A percentile compares a stretch with the other conserved stretches of the same genome.
These are phyloP conservation scores for Xylariomycetidae sp. DNA, from an alignment of 2,329 filamentous ascomycete genomes.

Conservation along the genomic window DNA sequence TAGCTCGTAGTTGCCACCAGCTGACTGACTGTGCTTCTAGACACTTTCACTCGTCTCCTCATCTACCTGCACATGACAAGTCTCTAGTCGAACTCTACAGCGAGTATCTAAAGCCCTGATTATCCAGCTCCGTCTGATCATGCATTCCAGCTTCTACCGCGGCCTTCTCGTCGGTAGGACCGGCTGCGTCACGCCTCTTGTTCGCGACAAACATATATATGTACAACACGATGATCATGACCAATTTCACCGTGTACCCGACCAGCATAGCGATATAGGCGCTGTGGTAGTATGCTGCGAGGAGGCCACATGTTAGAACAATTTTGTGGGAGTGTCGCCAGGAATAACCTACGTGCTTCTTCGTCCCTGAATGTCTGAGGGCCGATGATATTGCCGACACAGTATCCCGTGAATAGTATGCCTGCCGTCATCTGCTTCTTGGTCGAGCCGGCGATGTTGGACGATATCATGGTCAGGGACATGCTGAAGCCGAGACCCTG, in stretches of 20 bases:
- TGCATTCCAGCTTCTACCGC: conserved; percentile 27
- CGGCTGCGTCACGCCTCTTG: conserved; percentile 24
- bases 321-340: no score
- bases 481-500: conserved; percentile 29
- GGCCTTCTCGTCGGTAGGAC: conserved; percentile 19
- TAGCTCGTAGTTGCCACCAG: no score
- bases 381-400: conserved; percentile 28
- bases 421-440: conserved; percentile 28
- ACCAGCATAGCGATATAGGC: conserved; percentile 29
- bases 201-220: conserved; percentile 25
- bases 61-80: no score
- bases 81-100: conserved; percentile 7
- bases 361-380: conserved; percentile 24
- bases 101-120: conserved; percentile 26
- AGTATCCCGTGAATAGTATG: conserved; percentile 27
- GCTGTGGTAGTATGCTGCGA: conserved; percentile 23
- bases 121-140: conserved; percentile 27
- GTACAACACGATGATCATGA: conserved; percentile 22
- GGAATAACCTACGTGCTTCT: conserved; percentile 18
- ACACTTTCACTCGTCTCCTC: no score
- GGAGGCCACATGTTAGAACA: conserved; percentile 1
- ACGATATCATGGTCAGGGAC: conserved; percentile 28
- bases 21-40: no score
- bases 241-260: conserved; percentile 24
- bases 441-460: conserved; percentile 28